phyloP scores from a whole-genome alignment of 345 rosid species.

The Salix dunnii region DNA sequence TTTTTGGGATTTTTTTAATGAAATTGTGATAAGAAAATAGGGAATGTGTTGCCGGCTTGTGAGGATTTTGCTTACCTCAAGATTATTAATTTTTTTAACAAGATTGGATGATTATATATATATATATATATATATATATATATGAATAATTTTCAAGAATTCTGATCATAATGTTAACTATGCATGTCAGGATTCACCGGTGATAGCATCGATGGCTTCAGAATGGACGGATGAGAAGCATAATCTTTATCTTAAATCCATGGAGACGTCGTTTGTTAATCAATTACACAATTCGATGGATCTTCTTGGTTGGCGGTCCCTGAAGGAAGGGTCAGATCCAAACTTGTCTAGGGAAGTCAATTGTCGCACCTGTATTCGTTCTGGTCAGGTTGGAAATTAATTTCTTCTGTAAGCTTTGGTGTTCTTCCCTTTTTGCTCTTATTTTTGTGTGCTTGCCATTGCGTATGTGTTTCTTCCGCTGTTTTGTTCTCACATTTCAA shows the following conservation, averaged over 20 bases:
- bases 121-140: no score
- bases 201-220: constrained; percentile 30
- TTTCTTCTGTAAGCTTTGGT: constrained; percentile 1
- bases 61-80: neutral
- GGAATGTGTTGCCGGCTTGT: neutral
- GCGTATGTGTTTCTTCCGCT: neutral
- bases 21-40: neutral
- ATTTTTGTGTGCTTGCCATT: neutral
- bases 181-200: constrained; percentile 37
- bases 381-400: constrained; percentile 58
- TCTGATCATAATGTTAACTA: constrained; percentile 11
- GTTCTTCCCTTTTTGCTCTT: neutral
- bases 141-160: neutral
- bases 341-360: constrained; percentile 28
- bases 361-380: constrained; percentile 19
- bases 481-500: constrained; percentile 8
- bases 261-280: constrained; percentile 84
- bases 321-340: constrained; percentile 28
- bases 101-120: no score
- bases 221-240: constrained; percentile 97
- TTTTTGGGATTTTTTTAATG: neutral
- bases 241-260: constrained; percentile 73
- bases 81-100: neutral
- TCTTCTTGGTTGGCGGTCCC: constrained; percentile 31
- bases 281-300: constrained; percentile 57